Percentiles rank a stretch among this genome's conserved stretches.
phyloP scores from a whole-genome alignment of 2,329 filamentous ascomycete genomes.

The Curvularia verruculosa region DNA sequence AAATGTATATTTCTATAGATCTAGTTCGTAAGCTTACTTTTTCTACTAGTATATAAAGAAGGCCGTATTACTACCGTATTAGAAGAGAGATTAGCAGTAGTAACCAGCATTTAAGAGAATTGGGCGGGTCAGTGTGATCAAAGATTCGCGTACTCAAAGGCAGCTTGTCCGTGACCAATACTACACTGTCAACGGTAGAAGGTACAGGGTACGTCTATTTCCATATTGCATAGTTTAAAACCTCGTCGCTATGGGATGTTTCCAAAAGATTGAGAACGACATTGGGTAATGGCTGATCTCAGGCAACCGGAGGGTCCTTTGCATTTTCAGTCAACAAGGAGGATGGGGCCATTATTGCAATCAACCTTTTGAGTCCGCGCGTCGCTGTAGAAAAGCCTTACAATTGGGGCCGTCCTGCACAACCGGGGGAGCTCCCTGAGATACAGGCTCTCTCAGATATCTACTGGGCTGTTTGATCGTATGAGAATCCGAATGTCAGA shows the following conservation, averaged over 20 bases:
- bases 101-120: too few species aligned
- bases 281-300: not conserved
- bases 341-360: constrained; percentile 20
- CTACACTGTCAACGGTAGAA: constrained; percentile 19
- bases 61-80: too few species aligned
- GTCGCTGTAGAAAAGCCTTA: constrained; percentile 4
- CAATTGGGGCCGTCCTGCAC: constrained; percentile 14
- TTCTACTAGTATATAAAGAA: too few species aligned
- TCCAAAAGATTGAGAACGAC: not conserved
- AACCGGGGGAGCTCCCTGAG: constrained; percentile 26
- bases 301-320: constrained; percentile 27
- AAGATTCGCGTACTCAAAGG: not conserved
- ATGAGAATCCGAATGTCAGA: constrained; percentile 21
- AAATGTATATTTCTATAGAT: too few species aligned
- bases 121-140: too few species aligned
- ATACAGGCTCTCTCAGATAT: constrained; percentile 26
- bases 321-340: constrained; percentile 21
- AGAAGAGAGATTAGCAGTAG: too few species aligned
- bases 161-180: constrained; percentile 13
- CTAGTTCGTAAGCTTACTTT: too few species aligned
- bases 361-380: constrained; percentile 17
- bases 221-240: not conserved
- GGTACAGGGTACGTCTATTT: constrained; percentile 18
- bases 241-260: not conserved
- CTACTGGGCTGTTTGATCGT: constrained; percentile 32